Evolutionary conservation across 495 filamentous ascomycete genomes (phyloP).

Genomic region (Neurospora pannonica): DNA sequence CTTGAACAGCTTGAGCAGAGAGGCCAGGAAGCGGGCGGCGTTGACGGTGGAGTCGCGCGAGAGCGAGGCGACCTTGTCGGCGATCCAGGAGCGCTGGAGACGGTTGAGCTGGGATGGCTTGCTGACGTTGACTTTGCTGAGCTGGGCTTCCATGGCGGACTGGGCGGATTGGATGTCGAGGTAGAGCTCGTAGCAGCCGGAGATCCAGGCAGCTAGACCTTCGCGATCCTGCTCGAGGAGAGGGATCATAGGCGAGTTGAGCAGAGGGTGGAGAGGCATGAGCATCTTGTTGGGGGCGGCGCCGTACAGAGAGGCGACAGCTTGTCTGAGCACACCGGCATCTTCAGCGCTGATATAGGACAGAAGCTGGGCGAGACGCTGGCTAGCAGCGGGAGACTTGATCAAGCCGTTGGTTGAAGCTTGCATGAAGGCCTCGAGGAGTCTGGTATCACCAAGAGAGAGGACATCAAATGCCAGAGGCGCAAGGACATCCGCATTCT

Average conservation of each 20-base stretch:
- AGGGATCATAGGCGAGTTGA: constrained; percentile 49
- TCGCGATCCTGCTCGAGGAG: constrained; percentile 21
- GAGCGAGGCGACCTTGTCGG: constrained; percentile 45
- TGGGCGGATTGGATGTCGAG: constrained; percentile 31
- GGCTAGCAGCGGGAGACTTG: constrained; percentile 7
- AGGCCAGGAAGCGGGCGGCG: constrained; percentile 31
- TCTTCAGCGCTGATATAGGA: constrained; percentile 21
- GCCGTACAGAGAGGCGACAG: constrained; percentile 15
- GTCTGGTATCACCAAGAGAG: constrained; percentile 25
- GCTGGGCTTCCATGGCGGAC: constrained; percentile 22
- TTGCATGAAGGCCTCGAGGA: constrained; percentile 20
- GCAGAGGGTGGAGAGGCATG: constrained; percentile 55
- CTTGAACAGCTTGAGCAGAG: constrained; percentile 23
- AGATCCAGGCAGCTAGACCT: constrained; percentile 34
- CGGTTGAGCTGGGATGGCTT: constrained; percentile 58
- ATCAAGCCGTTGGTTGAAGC: constrained; percentile 9
- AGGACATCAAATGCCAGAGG: constrained; percentile 26
- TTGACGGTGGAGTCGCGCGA: constrained; percentile 55
- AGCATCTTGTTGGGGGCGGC: constrained; percentile 16
- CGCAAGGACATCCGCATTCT: constrained; percentile 11
- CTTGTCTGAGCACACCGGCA: constrained; percentile 14
- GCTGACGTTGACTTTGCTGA: constrained; percentile 24
- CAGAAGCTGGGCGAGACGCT: constrained; percentile 8
- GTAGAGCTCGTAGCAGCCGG: constrained; percentile 40
- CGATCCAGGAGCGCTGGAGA: constrained; percentile 57